Base-by-base conservation (phyloP, 2,329 filamentous ascomycete species). In the Penicillium frequentans region DNA sequence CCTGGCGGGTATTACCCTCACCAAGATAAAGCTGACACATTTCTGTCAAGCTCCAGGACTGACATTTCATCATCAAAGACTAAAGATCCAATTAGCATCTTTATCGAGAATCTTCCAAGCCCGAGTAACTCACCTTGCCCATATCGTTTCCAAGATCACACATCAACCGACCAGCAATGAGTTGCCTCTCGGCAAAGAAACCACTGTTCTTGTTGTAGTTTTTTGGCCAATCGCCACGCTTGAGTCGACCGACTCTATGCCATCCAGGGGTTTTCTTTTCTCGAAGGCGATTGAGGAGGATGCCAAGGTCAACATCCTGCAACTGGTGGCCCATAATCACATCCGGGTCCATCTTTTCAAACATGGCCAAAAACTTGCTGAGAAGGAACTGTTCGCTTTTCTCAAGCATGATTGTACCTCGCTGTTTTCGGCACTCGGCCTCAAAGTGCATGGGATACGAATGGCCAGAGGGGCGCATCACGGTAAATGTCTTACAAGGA, bases 121-220 rank as follows among this genome's bases (percentile, higher is more conserved):
- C 13, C 13, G n/a, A n/a, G 42, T 24, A 44, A 39, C 67, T 62
- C 68, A 79, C 78, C 72, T 97, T 98, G 74, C 95, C 95, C 70
- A 96, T 90, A 66, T 99, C 95, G 72, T 99, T 99, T 56, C 89
- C 92, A 58, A 98, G 81, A 77, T 99, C 95, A 73, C 95, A 98
- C 55, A 98, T 84, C 58, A 99, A 80, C 66, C 95, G 88, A 42
- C 95, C 95, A 60, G 93, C 86, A 64, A 96, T 89, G 55, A 99
- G 77, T 70, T 96, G 91, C 57, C 93, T 88, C 74, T 99, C 95
- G 2, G 90, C 90, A 72, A 97, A 98, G 71, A 97, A 95, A 31
- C 91, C 90, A 27, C 91, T 91, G 47, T 89, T 86, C 72, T 91
- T 95, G 59, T 89, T 90, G 68, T 97, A 90, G 45, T 89, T 90